These are phyloP conservation scores for Cantharellus cinnabarinus DNA, from an alignment of 768 basidiomycete species.

Conservation along the genomic window DNA sequence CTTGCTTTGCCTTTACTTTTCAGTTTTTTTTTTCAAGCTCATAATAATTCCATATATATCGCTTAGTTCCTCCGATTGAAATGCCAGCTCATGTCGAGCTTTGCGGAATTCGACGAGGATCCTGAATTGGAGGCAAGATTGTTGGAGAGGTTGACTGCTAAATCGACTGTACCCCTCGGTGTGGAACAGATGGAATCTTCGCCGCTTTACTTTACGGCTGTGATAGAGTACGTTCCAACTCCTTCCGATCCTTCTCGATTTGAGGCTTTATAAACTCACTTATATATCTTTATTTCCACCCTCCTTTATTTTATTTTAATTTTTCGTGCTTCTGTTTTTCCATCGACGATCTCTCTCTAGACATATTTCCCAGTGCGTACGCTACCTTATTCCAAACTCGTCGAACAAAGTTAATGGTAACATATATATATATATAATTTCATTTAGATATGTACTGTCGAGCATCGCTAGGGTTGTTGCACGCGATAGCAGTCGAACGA, in stretches of 20 bases:
- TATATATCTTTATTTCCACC: too few relatives aligned
- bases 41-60: conserved; percentile 4
- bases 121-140: conserved; percentile 39
- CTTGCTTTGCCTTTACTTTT: background rate
- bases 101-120: conserved; percentile 67
- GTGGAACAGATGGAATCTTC: conserved; percentile 27
- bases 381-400: background rate
- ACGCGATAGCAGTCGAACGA: conserved; percentile 37
- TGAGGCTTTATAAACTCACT: background rate
- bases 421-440: conserved; percentile 1
- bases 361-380: conserved; percentile 68
- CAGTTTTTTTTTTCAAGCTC: conserved; percentile 5
- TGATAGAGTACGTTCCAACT: conserved; percentile 56
- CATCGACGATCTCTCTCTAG: conserved; percentile 20
- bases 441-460: conserved; percentile 54
- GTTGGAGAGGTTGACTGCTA: conserved; percentile 42
- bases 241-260: background rate
- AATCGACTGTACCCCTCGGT: conserved; percentile 36
- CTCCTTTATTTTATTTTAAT: conserved; percentile 7
- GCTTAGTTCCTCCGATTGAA: conserved; percentile 56
- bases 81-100: conserved; percentile 72
- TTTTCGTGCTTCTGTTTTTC: conserved; percentile 9
- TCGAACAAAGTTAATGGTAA: background rate
- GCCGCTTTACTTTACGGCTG: conserved; percentile 76
- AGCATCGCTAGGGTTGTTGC: conserved; percentile 71